Evolutionary conservation across 2,329 filamentous ascomycete genomes (phyloP).

Genomic region (Aspergillus sp.): DNA sequence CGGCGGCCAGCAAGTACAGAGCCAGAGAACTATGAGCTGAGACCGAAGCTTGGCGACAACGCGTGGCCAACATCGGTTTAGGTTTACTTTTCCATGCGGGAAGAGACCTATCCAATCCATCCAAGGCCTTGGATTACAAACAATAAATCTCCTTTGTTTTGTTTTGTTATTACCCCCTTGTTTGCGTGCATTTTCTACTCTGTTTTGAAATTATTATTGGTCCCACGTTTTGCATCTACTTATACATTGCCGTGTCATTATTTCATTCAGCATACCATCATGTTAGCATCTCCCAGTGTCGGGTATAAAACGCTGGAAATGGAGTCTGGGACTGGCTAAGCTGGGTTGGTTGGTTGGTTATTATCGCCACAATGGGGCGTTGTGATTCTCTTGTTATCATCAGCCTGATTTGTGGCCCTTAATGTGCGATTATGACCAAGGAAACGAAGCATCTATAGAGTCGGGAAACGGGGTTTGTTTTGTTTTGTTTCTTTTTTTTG

Average conservation of each 20-base stretch:
- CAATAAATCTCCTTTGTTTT: slow-evolving; percentile 25
- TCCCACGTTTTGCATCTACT: slow-evolving; percentile 12
- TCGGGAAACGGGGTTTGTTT: slow-evolving; percentile 20
- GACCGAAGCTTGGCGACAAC: slow-evolving; percentile 45
- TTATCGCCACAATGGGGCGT: slow-evolving; percentile 14
- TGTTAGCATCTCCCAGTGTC: slow-evolving; percentile 22
- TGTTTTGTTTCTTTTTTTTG: not conserved
- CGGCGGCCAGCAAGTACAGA: slow-evolving; percentile 75
- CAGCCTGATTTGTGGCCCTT: slow-evolving; percentile 4
- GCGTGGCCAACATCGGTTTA: slow-evolving; percentile 40
- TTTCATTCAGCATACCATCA: slow-evolving; percentile 20
- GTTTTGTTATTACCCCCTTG: slow-evolving; percentile 13
- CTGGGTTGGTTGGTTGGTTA: slow-evolving; percentile 21
- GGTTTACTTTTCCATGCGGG: not conserved
- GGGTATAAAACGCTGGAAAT: slow-evolving; percentile 21
- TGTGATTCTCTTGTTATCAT: slow-evolving; percentile 16
- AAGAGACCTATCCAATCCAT: not conserved
- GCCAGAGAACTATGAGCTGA: slow-evolving; percentile 64
- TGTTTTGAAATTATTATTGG: not conserved
- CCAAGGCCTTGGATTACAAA: not conserved
- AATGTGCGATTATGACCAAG: slow-evolving; percentile 9
- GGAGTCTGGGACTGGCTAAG: slow-evolving; percentile 19
- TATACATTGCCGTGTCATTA: slow-evolving; percentile 16
- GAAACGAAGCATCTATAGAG: slow-evolving; percentile 23
- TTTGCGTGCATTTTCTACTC: slow-evolving; percentile 14